Evolutionary conservation across 2,329 filamentous ascomycete genomes (phyloP), one percentile per base, ranked within the genome.

Genomic region (Fusarium domesticum): DNA sequence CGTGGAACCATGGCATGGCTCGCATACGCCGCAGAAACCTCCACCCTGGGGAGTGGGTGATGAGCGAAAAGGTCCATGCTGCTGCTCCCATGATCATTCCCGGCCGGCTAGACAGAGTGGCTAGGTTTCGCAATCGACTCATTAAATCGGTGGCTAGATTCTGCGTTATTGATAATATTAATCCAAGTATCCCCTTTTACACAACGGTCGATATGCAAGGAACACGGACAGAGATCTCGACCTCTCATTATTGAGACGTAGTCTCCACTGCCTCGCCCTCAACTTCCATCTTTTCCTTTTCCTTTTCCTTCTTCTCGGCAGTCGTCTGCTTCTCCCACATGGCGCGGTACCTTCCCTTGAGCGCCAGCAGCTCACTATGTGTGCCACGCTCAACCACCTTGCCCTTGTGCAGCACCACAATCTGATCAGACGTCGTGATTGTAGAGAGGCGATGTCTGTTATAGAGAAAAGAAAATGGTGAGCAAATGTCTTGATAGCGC

Each of bases 391-490:
- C 77, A 5, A 71, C 66, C 12, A 81, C 70, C 35, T 68, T 65
- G 6, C 77, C 77, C 39, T 74, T 65, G 43, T 76, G 67, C 11
- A 81, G 69, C 3, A 80, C 77, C 7, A 80, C 54, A 39, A 81
- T 78, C 45, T 74, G 71, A 47, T 80, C 75, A 1, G 77, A 76
- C 31, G 70, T 72, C 8, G 73, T 73, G 45, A 83, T 77, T 2
- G 79, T 83, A 1, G 78, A 80, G 11, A 82, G 66, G 8, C 78
- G 70, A 55, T 81, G 78, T 1, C 73, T 76, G 36, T 1, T n/a
- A n/a, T n/a, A n/a, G 3, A 8, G 8, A 1, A 18, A 23, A 14
- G 1, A 39, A 23, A n/a, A 15, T 1, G 12, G 37, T 59, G 11
- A 59, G 46, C 4, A 12, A 6, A 6, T 35, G 8, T 6, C 15